Base-by-base conservation (phyloP, 1,284 basidiomycete genomes). In the Sutorius eximius region DNA sequence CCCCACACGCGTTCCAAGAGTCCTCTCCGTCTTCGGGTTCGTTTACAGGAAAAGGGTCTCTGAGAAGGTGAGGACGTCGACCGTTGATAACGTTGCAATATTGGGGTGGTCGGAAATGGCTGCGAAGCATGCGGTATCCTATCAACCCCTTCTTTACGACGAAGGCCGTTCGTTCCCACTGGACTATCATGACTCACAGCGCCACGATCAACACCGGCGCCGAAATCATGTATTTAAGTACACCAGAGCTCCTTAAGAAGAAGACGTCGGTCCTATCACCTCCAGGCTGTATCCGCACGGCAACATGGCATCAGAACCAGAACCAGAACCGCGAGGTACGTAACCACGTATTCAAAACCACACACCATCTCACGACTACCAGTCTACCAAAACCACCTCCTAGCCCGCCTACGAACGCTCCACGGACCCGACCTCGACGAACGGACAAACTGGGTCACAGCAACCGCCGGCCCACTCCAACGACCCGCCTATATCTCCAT, bases 401-500 rank as follows among this genome's bases (percentile, higher is more conserved):
- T n/a, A 2, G n/a, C 0, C 2, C 50, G 37, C 32, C 24, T 59
- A 7, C 49, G 16, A n/a, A 10, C 9, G 3, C 36, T 34, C 3
- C 29, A 51, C n/a, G 33, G 51, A 9, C 27, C 51, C 2, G 11
- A 34, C n/a, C 3, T 46, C 20, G 45, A 55, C 16, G 29, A 45
- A 2, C 32, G 33, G 27, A 42, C 22, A 6, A 52, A 38, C 18
- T 60, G 49, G 56, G 51, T 56, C 36, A 47, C 37, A 12, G 20
- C 57, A 1, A 10, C 40, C 24, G 51, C 45, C 2, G 59, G 56
- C 2, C 51, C 55, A 4, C 18, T 22, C 16, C 48, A 49, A 22
- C 51, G 45, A 11, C 55, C 55, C 18, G 51, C 55, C 11, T 58
- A 59, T 8, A 30, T 33, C 9, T 30, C 55, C 37, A 37, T 61